A percentile compares a stretch with the other conserved stretches of the same genome.
These are phyloP conservation scores for Neoboletus brunneissimus DNA, from an alignment of 768 basidiomycete species.

Conservation along the genomic window DNA sequence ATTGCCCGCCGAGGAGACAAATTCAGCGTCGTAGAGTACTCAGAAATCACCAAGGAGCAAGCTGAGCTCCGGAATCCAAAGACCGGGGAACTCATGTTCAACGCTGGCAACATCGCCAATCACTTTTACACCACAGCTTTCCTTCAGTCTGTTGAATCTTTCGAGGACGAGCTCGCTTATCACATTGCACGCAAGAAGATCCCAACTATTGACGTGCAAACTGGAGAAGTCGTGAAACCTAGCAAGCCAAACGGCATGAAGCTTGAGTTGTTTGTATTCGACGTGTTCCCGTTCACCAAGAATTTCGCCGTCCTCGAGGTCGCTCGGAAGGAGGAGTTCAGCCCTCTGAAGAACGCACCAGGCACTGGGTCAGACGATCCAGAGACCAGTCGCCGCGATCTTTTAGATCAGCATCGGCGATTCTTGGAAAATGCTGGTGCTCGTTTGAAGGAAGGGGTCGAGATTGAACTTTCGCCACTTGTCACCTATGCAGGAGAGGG, in stretches of 20 bases:
- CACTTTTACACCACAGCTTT: slow-evolving; percentile 94
- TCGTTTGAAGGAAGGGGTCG: slow-evolving; percentile 62
- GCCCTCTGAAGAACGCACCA: slow-evolving; percentile 95
- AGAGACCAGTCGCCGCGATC: slow-evolving; percentile 84
- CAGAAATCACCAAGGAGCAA: slow-evolving; percentile 88
- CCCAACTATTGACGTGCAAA: slow-evolving; percentile 67
- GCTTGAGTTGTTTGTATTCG: slow-evolving; percentile 97
- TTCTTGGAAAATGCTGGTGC: slow-evolving; percentile 85
- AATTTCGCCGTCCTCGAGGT: slow-evolving; percentile 88
- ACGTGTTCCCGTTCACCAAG: slow-evolving; percentile 92
- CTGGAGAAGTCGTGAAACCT: slow-evolving; percentile 74
- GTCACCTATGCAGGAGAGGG: slow-evolving; percentile 94
- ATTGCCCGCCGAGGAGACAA: slow-evolving; percentile 81
- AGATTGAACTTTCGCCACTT: slow-evolving; percentile 88
- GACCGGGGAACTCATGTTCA: slow-evolving; percentile 79
- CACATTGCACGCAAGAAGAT: slow-evolving; percentile 99
- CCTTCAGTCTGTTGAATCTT: slow-evolving; percentile 71
- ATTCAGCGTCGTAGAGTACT: slow-evolving; percentile 95
- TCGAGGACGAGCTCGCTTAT: slow-evolving; percentile 89
- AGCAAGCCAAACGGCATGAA: slow-evolving; percentile 97
- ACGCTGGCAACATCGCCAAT: slow-evolving; percentile 96
- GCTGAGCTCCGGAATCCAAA: slow-evolving; percentile 69
- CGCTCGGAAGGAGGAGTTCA: slow-evolving; percentile 85
- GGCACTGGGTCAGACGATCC: slow-evolving; percentile 89
- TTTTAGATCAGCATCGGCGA: slow-evolving; percentile 81